Conservation (phyloP, 2,329 filamentous ascomycete species). For the Colletotrichum cereale region DNA sequence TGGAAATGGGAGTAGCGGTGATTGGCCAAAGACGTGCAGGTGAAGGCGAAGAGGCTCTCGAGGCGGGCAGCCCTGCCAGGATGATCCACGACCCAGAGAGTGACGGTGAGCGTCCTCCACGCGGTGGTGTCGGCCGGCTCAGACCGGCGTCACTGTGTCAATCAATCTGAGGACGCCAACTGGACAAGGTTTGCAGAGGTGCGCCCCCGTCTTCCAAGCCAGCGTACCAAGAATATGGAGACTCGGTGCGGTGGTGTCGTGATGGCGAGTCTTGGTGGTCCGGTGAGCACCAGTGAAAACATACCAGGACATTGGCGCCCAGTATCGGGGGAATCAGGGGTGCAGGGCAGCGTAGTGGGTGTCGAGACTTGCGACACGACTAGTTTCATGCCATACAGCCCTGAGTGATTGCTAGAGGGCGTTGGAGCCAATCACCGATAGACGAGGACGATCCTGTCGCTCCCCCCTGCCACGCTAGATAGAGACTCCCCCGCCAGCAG, state of each 20-base stretch:
- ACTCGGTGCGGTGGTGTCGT: constrained; percentile 3
- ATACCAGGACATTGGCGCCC: constrained; percentile 28
- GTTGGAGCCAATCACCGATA: constrained; percentile 28
- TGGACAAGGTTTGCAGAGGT: constrained; percentile 14
- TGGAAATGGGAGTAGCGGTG: constrained; percentile 1
- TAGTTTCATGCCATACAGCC: constrained; percentile 40
- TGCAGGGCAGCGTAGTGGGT: constrained; percentile 34
- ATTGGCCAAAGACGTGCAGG: constrained; percentile 10
- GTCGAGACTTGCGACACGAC: constrained; percentile 41
- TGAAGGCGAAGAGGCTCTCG: constrained; percentile 22
- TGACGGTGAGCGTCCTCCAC: constrained; percentile 33
- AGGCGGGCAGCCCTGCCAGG: constrained; percentile 15
- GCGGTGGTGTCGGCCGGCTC: constrained; percentile 7
- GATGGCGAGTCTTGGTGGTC: constrained; percentile 12
- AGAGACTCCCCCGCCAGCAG: constrained; percentile 5
- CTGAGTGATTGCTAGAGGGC: constrained; percentile 18
- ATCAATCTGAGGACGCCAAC: constrained; percentile 35
- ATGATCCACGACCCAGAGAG: constrained; percentile 32
- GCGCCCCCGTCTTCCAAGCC: constrained; percentile 3
- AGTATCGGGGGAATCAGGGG: constrained; percentile 24
- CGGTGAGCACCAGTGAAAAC: constrained; percentile 5
- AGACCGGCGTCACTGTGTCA: constrained; percentile 21
- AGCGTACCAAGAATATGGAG: constrained; percentile 1
- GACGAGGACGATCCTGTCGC: constrained; percentile 15
- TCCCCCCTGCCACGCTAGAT: constrained; percentile 1